Conservation (phyloP, 345 rosid species). For the Schrenkiella parvula region DNA sequence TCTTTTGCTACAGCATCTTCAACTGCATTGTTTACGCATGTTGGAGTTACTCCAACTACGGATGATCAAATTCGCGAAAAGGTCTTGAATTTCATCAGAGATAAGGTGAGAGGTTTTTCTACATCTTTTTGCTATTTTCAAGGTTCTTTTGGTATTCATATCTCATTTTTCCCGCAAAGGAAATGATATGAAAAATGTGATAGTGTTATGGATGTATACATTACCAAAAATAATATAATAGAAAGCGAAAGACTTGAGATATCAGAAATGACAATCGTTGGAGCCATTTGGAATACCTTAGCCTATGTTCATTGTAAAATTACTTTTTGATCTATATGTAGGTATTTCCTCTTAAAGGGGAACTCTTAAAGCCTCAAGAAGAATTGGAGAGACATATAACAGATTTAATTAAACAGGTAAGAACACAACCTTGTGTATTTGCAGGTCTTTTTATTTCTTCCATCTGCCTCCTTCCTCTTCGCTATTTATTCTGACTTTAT, state of each 20-base stretch:
- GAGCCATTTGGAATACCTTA: conserved; percentile 3
- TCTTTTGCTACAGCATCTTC: conserved; percentile 62
- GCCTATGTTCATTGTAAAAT: neutral
- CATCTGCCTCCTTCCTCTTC: neutral
- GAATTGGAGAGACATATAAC: conserved; percentile 96
- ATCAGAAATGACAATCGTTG: neutral
- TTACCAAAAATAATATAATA: neutral
- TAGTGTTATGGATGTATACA: neutral
- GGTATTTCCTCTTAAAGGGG: conserved; percentile 89
- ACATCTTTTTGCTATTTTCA: neutral
- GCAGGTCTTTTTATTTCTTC: neutral
- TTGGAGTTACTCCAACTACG: conserved; percentile 59
- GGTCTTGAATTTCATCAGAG: conserved; percentile 77
- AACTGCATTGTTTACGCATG: conserved; percentile 79
- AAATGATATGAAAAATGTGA: neutral
- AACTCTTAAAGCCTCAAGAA: conserved; percentile 90
- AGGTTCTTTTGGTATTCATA: neutral
- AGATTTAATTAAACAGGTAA: conserved; percentile 83
- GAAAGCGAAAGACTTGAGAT: neutral
- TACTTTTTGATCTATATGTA: conserved; percentile 24
- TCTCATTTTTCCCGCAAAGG: neutral
- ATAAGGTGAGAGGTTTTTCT: conserved; percentile 55
- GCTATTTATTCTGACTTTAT: neutral
- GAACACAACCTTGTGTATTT: neutral
- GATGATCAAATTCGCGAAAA: conserved; percentile 81